Conservation (phyloP, 345 rosid genomes). For the Psidium guajava region DNA sequence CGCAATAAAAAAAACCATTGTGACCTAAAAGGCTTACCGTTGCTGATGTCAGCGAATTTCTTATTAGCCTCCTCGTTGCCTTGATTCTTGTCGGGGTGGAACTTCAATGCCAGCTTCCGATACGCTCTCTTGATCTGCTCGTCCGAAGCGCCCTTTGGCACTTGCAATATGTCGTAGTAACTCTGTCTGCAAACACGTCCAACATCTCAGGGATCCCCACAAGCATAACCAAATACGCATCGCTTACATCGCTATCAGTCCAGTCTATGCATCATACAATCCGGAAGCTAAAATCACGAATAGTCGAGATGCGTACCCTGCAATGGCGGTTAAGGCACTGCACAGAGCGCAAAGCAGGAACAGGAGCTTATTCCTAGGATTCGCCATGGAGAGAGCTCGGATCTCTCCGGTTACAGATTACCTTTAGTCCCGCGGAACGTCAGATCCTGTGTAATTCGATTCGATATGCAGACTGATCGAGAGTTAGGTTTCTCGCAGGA, state of each 20-base stretch:
- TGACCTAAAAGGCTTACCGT: constrained; percentile 30
- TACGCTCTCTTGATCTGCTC: constrained; percentile 98
- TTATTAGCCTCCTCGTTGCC: constrained; percentile 91
- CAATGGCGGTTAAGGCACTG: constrained; percentile 15
- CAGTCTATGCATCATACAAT: not conserved
- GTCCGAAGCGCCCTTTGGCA: constrained; percentile 83
- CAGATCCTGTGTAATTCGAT: constrained; percentile 15
- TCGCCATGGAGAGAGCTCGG: constrained; percentile 17
- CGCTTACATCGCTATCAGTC: not conserved
- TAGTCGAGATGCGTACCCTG: constrained; percentile 16
- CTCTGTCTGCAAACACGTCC: constrained; percentile 52
- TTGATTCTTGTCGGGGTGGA: constrained; percentile 94
- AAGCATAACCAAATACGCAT: not conserved
- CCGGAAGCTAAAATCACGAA: not conserved
- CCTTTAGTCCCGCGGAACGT: not conserved
- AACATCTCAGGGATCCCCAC: not conserved
- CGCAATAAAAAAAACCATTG: not conserved
- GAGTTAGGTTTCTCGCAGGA: not conserved
- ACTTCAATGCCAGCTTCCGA: constrained; percentile 92
- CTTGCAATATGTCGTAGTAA: constrained; percentile 89
- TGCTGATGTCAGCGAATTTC: constrained; percentile 83
- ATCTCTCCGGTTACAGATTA: constrained; percentile 1
- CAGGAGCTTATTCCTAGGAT: constrained; percentile 11
- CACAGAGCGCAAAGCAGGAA: constrained; percentile 22
- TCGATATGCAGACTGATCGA: not conserved